Conservation (phyloP, 257 asterid genomes). For the Plantago elongata region DNA sequence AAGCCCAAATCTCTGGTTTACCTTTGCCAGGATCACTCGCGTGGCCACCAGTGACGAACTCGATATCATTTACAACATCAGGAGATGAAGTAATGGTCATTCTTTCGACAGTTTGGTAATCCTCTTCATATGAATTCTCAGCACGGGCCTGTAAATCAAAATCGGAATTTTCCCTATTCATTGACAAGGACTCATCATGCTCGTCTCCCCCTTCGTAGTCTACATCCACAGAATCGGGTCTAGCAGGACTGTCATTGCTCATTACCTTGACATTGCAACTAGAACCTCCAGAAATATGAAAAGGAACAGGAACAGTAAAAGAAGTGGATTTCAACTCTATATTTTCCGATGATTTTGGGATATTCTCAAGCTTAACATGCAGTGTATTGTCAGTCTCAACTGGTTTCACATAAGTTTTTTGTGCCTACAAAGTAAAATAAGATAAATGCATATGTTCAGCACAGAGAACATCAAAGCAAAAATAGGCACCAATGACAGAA, state of each 20-base stretch:
- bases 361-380: constrained; percentile 34
- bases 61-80: constrained; percentile 23
- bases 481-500: background rate
- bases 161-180: constrained; percentile 41
- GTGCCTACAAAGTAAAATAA: constrained; percentile 33
- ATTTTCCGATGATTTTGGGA: constrained; percentile 28
- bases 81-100: constrained; percentile 15
- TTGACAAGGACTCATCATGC: constrained; percentile 37
- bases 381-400: constrained; percentile 23
- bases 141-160: constrained; percentile 34
- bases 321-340: constrained; percentile 39
- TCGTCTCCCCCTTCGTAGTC: constrained; percentile 61
- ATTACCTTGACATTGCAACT: constrained; percentile 46
- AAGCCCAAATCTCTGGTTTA: constrained; percentile 36
- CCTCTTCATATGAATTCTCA: constrained; percentile 25
- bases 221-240: constrained; percentile 35
- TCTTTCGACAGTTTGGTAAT: constrained; percentile 19
- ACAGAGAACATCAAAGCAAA: background rate
- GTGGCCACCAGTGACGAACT: constrained; percentile 41
- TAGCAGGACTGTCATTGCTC: constrained; percentile 51
- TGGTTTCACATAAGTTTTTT: constrained; percentile 14
- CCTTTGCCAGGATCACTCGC: constrained; percentile 61
- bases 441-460: constrained; percentile 5
- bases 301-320: constrained; percentile 42
- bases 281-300: constrained; percentile 26